phyloP scores from a whole-genome alignment of 2,329 filamentous ascomycete genomes.

The Xylariales sp. region DNA sequence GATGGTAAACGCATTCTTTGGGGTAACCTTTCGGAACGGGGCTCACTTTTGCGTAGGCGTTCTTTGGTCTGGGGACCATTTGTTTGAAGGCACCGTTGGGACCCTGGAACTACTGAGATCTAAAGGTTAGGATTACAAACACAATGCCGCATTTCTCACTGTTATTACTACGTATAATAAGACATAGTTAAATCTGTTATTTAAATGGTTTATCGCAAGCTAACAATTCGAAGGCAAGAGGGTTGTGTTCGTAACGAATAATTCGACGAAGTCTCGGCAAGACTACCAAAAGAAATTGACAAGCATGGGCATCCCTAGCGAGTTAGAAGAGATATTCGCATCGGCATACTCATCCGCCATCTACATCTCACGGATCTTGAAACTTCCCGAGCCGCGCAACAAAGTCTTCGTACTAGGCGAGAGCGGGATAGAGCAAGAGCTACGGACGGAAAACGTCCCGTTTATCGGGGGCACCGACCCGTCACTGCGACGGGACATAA shows the following conservation, averaged over 20 bases:
- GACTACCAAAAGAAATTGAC: conserved; percentile 95
- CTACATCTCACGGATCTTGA: conserved; percentile 93
- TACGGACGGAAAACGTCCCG: conserved; percentile 80
- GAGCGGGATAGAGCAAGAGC: conserved; percentile 88
- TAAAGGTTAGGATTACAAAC: conserved; percentile 68
- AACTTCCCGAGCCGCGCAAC: conserved; percentile 80
- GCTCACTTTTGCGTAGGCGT: conserved; percentile 67
- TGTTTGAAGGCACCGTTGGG: conserved; percentile 87
- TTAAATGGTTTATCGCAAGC: neutral
- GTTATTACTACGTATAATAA: neutral
- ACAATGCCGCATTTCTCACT: neutral
- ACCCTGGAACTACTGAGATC: conserved; percentile 85
- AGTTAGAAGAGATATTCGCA: conserved; percentile 92
- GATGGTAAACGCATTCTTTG: conserved; percentile 76
- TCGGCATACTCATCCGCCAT: conserved; percentile 95
- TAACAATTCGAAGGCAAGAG: conserved; percentile 75
- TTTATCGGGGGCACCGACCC: conserved; percentile 91
- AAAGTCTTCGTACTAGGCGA: conserved; percentile 97
- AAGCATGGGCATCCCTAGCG: conserved; percentile 80
- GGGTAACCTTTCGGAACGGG: neutral
- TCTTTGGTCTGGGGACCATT: conserved; percentile 92
- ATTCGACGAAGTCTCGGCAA: conserved; percentile 93
- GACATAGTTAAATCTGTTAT: neutral
- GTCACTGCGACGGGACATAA: conserved; percentile 79
- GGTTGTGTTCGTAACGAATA: conserved; percentile 97